Conservation (phyloP, 208 protist genomes). For the Trypanosoma melophagium region DNA sequence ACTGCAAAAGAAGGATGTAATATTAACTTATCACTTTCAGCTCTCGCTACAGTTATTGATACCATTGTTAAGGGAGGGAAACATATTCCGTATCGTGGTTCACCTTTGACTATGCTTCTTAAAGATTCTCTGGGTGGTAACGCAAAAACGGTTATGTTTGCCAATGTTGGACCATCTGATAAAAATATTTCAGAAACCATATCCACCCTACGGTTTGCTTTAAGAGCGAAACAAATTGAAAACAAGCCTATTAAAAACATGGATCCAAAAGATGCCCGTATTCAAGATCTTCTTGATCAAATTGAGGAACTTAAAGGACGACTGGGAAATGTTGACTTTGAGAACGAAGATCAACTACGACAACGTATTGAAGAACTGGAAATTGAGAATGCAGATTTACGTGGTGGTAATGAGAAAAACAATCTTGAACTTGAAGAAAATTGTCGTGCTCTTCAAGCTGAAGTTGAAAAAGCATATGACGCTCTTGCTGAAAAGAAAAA, state of each 20-base stretch:
- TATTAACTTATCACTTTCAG: constrained; percentile 94
- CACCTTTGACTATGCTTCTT: constrained; percentile 91
- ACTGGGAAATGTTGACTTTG: constrained; percentile 86
- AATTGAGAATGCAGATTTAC: constrained; percentile 84
- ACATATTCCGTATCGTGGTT: constrained; percentile 91
- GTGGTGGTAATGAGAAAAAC: constrained; percentile 66
- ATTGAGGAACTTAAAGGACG: constrained; percentile 87
- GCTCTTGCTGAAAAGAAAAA: constrained; percentile 55
- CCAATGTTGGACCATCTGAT: constrained; percentile 81
- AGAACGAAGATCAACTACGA: constrained; percentile 85
- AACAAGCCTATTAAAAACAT: constrained; percentile 95
- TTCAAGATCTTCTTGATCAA: constrained; percentile 87
- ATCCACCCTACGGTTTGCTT: constrained; percentile 88
- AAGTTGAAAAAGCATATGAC: constrained; percentile 72
- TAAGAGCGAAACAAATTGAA: constrained; percentile 93
- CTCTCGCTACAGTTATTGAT: constrained; percentile 90
- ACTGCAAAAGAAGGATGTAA: constrained; percentile 92
- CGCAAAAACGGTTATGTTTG: constrained; percentile 93
- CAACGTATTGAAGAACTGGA: constrained; percentile 92
- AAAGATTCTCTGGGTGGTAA: constrained; percentile 91
- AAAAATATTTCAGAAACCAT: constrained; percentile 90
- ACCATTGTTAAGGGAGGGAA: constrained; percentile 88
- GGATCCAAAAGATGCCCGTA: constrained; percentile 89
- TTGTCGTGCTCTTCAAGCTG: constrained; percentile 58
- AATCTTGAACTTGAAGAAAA: constrained; percentile 86